phyloP scores from a whole-genome alignment of 768 basidiomycete species.

The Kwoniella botswanensis region DNA sequence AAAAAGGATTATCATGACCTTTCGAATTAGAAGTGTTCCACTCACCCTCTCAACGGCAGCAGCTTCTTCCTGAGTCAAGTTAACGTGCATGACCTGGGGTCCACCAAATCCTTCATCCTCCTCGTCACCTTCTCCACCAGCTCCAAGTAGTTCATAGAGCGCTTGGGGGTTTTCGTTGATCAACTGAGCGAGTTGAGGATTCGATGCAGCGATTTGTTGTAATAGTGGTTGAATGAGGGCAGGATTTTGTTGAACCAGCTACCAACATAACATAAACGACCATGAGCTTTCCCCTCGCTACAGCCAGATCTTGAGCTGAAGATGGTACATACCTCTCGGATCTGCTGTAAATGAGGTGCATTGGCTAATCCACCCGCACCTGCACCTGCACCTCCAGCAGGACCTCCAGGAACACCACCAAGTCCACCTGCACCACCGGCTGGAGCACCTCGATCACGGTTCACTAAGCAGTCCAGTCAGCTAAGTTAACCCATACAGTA shows the following conservation, averaged over 20 bases:
- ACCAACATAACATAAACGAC: conserved; percentile 16
- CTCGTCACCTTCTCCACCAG: conserved; percentile 53
- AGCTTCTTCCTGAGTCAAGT: conserved; percentile 81
- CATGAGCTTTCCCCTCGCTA: neutral
- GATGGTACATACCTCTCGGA: conserved; percentile 62
- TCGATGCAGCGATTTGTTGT: conserved; percentile 75
- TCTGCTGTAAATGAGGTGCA: conserved; percentile 70
- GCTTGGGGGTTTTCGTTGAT: conserved; percentile 75
- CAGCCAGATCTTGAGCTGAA: neutral
- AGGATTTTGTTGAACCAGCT: conserved; percentile 77
- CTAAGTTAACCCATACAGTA: neutral
- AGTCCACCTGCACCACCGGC: conserved; percentile 36
- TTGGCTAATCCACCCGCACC: conserved; percentile 62
- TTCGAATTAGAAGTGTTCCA: conserved; percentile 19
- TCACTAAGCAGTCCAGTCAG: conserved; percentile 33
- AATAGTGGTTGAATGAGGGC: conserved; percentile 75
- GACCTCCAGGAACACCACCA: conserved; percentile 35
- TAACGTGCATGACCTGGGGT: conserved; percentile 64
- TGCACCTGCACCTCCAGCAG: conserved; percentile 55
- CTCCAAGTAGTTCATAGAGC: conserved; percentile 69
- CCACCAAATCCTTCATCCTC: conserved; percentile 58
- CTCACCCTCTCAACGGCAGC: conserved; percentile 87
- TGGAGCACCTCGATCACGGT: conserved; percentile 53
- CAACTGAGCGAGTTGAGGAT: conserved; percentile 75
- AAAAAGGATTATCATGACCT: neutral